Base-by-base conservation (phyloP, 371 early-diverging fungal genomes). In the Syncephalastrum racemosum region DNA sequence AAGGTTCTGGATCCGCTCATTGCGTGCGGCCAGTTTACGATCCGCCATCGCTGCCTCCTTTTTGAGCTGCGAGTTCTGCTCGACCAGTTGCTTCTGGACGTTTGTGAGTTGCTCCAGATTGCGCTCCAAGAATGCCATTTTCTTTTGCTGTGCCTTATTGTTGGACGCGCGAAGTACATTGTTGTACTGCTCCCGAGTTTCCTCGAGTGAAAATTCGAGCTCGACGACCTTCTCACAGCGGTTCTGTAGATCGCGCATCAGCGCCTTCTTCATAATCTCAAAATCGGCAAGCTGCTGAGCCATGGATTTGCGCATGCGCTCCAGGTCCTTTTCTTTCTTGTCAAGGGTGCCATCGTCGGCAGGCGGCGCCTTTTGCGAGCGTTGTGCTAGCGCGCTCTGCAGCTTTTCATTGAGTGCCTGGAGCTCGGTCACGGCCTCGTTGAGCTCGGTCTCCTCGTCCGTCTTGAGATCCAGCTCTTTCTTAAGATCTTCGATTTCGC, bases 201-300 rank as follows among this genome's bases (percentile, higher is more conserved):
- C 95, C 60, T 96, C 97, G 54, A 96, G 75, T 1, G 90, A 85
- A 66, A 96, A 89, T 71, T 96, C 96, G 18, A 97, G 86, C 76
- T 96, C 96, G 23, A 96, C 94, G 20, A 75, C 92, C 76, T 90
- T 90, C 67, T 98, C 96, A 78, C 95, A 96, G 24, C 95, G 88
- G 76, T 90, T 90, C 71, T 96, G 94, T 20, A 98, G 85, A 65
- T 96, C 96, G 23, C 91, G 85, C 95, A 96, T 94, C 56, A 98
- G 74, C 22, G 90, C 90, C 83, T 94, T 92, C 81, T 95, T 95
- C 93, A 95, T 94, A 53, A 89, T 83, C 58, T 96, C 96, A 78
- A 94, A 96, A 55, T 97, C 96, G 18, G 85, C 79, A 39, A 96
- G 81, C 63, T 95, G 93, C 68, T 92, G 89, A 3, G 88, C 71